Evolutionary conservation across 139 green algal species (phyloP).

Genomic region (Coelastrella sp.): DNA sequence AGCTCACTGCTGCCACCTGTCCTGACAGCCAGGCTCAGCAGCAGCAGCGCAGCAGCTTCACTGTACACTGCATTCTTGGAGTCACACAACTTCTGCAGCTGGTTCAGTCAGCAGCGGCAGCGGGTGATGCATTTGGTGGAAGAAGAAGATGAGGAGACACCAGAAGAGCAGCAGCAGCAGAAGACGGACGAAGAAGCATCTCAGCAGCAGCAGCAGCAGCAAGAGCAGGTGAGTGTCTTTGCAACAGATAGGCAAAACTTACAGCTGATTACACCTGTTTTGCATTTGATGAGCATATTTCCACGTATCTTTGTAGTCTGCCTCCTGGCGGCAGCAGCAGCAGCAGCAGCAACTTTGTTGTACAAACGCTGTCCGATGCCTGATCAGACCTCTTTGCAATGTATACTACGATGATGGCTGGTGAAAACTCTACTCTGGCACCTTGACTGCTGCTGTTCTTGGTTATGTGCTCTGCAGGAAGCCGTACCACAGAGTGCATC

Average conservation of each 20-base stretch:
- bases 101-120: constrained; percentile 69
- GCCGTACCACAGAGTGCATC: too few relatives aligned
- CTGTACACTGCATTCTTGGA: constrained; percentile 82
- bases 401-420: too few relatives aligned
- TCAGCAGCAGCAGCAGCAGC: background rate
- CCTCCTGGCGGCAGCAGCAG: background rate
- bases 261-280: too few relatives aligned
- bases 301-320: too few relatives aligned
- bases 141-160: constrained; percentile 11
- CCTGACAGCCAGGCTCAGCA: constrained; percentile 28
- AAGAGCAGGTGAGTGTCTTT: too few relatives aligned
- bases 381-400: too few relatives aligned
- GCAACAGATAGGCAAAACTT: too few relatives aligned
- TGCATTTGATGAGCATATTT: too few relatives aligned
- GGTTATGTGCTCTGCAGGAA: too few relatives aligned
- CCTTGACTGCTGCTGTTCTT: too few relatives aligned
- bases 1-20: background rate
- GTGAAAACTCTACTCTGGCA: too few relatives aligned
- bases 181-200: background rate
- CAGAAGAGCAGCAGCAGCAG: background rate
- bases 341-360: background rate
- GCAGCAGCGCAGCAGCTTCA: constrained; percentile 41
- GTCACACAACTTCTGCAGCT: constrained; percentile 74
- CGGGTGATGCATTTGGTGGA: constrained; percentile 51
- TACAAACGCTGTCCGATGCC: background rate